Conservation (phyloP, 257 asterid genomes). For the Scutellaria barbata region DNA sequence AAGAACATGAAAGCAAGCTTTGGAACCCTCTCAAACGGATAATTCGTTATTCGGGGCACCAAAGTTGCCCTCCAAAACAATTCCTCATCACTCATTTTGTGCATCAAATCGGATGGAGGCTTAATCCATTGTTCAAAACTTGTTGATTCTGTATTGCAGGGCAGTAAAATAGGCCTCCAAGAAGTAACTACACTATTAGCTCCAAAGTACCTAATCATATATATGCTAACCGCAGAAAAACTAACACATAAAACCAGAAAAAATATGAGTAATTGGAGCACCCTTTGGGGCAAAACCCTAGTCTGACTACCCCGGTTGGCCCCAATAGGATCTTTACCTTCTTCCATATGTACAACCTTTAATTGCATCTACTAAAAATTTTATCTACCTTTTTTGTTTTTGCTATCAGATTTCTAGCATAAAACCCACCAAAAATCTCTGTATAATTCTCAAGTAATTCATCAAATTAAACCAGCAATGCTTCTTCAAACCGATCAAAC, state of each 20-base stretch:
- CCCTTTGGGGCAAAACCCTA: slow-evolving; percentile 56
- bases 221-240: slow-evolving; percentile 54
- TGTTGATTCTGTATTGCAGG: slow-evolving; percentile 36
- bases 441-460: neutral
- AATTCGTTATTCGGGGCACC: slow-evolving; percentile 46
- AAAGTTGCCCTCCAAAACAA: slow-evolving; percentile 64
- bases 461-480: neutral
- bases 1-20: slow-evolving; percentile 76
- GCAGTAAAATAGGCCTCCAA: slow-evolving; percentile 34
- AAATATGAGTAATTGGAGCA: slow-evolving; percentile 52
- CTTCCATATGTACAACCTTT: slow-evolving; percentile 50
- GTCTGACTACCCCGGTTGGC: slow-evolving; percentile 39
- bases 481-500: slow-evolving; percentile 1
- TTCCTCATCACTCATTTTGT: slow-evolving; percentile 62
- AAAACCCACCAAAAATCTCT: slow-evolving; percentile 28
- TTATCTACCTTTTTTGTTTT: neutral
- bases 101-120: slow-evolving; percentile 56
- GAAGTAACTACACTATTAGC: slow-evolving; percentile 35
- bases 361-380: slow-evolving; percentile 19
- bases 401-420: slow-evolving; percentile 2
- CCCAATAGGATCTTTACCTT: slow-evolving; percentile 51
- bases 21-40: slow-evolving; percentile 55
- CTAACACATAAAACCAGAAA: slow-evolving; percentile 52
- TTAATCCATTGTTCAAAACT: slow-evolving; percentile 46
- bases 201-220: slow-evolving; percentile 57